These are phyloP conservation scores for Talaromyces islandicus DNA, from an alignment of 2,329 filamentous ascomycete genomes.

Conservation along the genomic window DNA sequence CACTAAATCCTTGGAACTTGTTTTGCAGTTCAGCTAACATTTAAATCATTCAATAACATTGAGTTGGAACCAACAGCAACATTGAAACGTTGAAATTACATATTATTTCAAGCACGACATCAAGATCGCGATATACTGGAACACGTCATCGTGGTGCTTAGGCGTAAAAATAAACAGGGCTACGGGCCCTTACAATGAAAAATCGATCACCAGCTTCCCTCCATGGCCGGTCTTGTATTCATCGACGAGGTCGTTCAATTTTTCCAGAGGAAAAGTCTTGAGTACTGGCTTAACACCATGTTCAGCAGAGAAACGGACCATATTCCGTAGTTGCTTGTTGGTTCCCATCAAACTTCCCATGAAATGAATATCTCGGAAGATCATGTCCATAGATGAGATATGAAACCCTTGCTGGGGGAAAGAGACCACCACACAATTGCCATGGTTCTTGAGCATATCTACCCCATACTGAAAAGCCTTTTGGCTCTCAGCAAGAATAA, in stretches of 20 bases:
- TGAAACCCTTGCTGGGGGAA: conserved; percentile 34
- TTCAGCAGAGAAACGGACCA: conserved; percentile 16
- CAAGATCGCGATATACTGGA: not conserved
- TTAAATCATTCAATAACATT: not conserved
- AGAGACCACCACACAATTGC: conserved; percentile 41
- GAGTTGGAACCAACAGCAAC: not conserved
- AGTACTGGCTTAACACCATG: conserved; percentile 16
- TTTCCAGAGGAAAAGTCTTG: conserved; percentile 15
- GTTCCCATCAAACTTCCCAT: conserved; percentile 17
- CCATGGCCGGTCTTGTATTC: conserved; percentile 14
- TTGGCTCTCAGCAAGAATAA: conserved; percentile 37
- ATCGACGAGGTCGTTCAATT: conserved; percentile 19
- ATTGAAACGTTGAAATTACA: not conserved
- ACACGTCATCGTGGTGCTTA: not conserved
- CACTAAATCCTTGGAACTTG: not conserved
- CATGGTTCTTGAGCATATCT: conserved; percentile 24
- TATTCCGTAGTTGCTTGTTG: conserved; percentile 17
- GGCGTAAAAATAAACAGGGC: not conserved
- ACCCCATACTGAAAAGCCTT: conserved; percentile 12
- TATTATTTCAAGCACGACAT: not conserved
- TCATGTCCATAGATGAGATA: conserved; percentile 16
- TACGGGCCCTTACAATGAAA: conserved; percentile 1
- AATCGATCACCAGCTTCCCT: conserved; percentile 17
- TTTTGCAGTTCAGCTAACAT: not conserved
- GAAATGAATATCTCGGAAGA: conserved; percentile 19